Base-by-base conservation (phyloP, 225 moss, liverwort and hornwort genomes). In the Marchantia polymorpha region DNA sequence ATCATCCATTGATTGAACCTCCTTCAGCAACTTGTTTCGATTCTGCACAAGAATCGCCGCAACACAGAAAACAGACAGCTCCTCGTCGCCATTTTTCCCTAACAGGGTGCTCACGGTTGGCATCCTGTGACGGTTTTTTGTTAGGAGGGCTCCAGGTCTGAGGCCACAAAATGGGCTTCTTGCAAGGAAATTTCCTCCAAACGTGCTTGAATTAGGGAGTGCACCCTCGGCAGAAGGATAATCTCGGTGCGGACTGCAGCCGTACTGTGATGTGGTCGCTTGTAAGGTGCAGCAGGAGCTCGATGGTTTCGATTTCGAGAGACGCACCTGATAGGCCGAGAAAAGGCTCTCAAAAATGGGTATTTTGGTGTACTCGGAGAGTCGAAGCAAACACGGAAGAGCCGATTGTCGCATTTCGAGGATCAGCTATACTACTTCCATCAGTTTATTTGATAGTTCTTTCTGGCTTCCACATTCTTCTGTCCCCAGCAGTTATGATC, bases 281-380 rank as follows among this genome's bases (percentile, higher is more conserved):
- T 19, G 46, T 73, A 19, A 11, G 86, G 86, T 84, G 91, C 90
- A 81, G 80, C 83, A 75, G 92, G 90, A 12, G 89, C 87, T 46
- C 96, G 96, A 77, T 96, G 91, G 79, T 94, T 96, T 83, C 96
- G 87, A 77, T 96, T 96, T 46, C 96, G 91, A 81, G 96, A 96
- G 53, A 96, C 96, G 81, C 96, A 96, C 53, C 96, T 89, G 75
- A n/a, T n/a, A n/a, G n/a, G n/a, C n/a, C n/a, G n/a, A n/a, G n/a
- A n/a, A n/a, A n/a, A n/a, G n/a, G n/a, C n/a, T n/a, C n/a, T n/a
- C n/a, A n/a, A n/a, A n/a, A n/a, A n/a, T n/a, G n/a, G n/a, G n/a
- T n/a, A n/a, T n/a, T n/a, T n/a, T n/a, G n/a, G n/a, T n/a, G n/a
- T n/a, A n/a, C n/a, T n/a, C n/a, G n/a, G n/a, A n/a, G n/a, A n/a